A percentile compares a stretch with the other conserved stretches of the same genome.
These are phyloP conservation scores for Exsudoporus floridanus DNA, from an alignment of 1,284 basidiomycete species.

Conservation along the genomic window DNA sequence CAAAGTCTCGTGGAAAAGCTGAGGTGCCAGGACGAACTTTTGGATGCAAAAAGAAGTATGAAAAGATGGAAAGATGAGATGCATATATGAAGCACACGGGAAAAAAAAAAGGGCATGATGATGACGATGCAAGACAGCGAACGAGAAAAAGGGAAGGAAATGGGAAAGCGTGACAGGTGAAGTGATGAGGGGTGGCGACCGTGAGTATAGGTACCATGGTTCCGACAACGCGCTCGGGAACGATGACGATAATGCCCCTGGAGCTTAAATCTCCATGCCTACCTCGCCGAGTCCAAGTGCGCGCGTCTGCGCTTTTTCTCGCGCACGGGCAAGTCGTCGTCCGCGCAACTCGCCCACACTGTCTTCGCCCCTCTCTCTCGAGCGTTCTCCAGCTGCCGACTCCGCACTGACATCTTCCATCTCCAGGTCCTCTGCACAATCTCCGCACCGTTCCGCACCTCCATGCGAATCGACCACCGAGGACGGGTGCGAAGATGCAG, in stretches of 20 bases:
- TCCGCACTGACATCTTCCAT: conserved; percentile 19
- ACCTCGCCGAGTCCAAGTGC: conserved; percentile 7
- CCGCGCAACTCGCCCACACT: conserved; percentile 17
- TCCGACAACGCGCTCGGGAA: background rate
- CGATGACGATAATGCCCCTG: background rate
- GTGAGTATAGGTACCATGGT: background rate
- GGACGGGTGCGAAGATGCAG: conserved; percentile 15
- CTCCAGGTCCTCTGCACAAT: conserved; percentile 17
- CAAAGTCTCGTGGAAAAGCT: background rate
- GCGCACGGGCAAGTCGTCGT: conserved; percentile 16
- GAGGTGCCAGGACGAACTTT: background rate
- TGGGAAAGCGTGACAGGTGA: background rate
- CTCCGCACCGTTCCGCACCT: background rate
- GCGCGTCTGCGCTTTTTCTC: conserved; percentile 17
- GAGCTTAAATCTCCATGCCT: conserved; percentile 21
- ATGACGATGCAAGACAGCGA: background rate
- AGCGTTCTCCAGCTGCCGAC: background rate
- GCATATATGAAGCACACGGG: background rate
- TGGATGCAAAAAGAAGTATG: background rate
- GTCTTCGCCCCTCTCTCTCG: background rate
- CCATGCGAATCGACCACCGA: conserved; percentile 8
- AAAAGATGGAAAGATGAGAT: background rate
- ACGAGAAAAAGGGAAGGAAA: background rate
- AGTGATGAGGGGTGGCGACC: background rate
- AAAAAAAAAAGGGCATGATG: background rate